Evolutionary conservation across 305 asterid genomes (phyloP).

Genomic region (Rubia peregrina): DNA sequence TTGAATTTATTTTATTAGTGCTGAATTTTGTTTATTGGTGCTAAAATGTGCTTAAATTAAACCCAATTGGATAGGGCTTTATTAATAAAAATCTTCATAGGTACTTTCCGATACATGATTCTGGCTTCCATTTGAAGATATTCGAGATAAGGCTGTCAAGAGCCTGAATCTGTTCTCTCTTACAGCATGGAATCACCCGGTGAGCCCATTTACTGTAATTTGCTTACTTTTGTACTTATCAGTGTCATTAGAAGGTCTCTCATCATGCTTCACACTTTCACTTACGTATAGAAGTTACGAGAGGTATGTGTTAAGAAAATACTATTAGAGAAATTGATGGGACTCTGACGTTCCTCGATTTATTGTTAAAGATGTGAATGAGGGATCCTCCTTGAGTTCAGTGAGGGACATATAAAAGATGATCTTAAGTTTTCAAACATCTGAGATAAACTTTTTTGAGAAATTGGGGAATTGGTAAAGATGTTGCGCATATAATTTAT

Average conservation of each 20-base stretch:
- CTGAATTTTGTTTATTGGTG: too few species aligned
- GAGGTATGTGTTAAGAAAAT: neutral
- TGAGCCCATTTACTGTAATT: slow-evolving; percentile 26
- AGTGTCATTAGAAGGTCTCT: slow-evolving; percentile 14
- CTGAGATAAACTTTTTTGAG: neutral
- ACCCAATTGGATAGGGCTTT: neutral
- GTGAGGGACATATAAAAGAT: neutral
- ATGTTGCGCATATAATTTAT: neutral
- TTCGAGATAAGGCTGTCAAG: slow-evolving; percentile 19
- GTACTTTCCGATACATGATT: slow-evolving; percentile 13
- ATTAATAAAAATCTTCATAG: neutral
- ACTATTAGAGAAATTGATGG: neutral
- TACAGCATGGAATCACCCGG: slow-evolving; percentile 60
- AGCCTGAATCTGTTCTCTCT: slow-evolving; percentile 21
- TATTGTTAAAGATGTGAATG: neutral
- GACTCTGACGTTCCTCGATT: neutral
- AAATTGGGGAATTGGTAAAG: neutral
- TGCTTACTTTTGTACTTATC: neutral
- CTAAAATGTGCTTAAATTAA: too few species aligned
- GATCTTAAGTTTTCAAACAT: neutral
- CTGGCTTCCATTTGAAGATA: slow-evolving; percentile 18
- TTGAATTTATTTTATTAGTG: too few species aligned
- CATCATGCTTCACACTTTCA: neutral
- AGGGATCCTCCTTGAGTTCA: neutral
- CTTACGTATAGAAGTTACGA: neutral